Base-by-base conservation (phyloP, 352 stramenopile species). In the Globisporangium cederbergense region DNA sequence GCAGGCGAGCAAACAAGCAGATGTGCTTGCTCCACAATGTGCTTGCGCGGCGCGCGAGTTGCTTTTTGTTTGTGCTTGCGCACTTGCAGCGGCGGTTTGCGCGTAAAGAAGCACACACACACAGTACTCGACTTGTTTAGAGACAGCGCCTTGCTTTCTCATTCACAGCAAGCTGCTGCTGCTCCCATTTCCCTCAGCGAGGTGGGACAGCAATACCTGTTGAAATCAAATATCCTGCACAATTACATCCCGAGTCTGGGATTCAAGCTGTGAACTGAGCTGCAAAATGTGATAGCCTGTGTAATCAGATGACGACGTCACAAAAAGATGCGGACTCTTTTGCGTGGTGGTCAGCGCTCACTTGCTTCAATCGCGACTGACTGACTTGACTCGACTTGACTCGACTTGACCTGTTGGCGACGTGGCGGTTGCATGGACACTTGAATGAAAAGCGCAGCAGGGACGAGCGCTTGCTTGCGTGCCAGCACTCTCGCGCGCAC, bases 251-350 rank as follows among this genome's bases (percentile, higher is more conserved):
- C 7, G 4, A 3, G 5, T 4, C 25, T 56, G 14, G 3, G 4
- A 4, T 22, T 2, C 2, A 38, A 25, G 7, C 11, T 3, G 3
- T 18, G 0, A 22, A 18, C 2, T 10, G 0, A 18, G 10, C 9
- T 32, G 3, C 18, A 2, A 46, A 2, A 46, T 32, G 46, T 46
- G 16, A 20, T 58, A 58, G 18, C 30, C 52, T 11, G 13, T 7
- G 13, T 5, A 58, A 58, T 13, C 52, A 46, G 52, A 58, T 58
- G 10, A 2, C n/a, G 5, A 18, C 25, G 52, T 58, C 52, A 58
- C 30, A 45, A 16, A 25, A 58, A 58, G 52, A 58, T 45, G 40
- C 52, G 52, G 52, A 46, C 30, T 43, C 8, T 8, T 28, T 58
- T 57, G 28, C 25, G 13, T 16, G 16, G 28, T 57, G 6, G 28